Evolutionary conservation across 2,329 filamentous ascomycete genomes (phyloP).

Genomic region (Cladophialophora psammophila): DNA sequence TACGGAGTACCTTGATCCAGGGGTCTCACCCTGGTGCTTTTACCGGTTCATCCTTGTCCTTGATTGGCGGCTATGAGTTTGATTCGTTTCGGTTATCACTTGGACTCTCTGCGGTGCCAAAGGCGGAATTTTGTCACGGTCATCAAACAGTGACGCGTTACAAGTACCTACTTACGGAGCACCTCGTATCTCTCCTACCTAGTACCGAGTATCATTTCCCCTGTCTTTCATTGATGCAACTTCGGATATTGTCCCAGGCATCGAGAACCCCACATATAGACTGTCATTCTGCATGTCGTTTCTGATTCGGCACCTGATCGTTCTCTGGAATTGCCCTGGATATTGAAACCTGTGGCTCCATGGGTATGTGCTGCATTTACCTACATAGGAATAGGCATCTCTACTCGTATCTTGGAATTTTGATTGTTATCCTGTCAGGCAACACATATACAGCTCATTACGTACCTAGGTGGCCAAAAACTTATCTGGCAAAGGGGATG

Average conservation of each 20-base stretch:
- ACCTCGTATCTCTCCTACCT: not conserved
- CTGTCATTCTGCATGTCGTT: not conserved
- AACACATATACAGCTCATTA: no score
- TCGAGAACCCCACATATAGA: slow-evolving; percentile 6
- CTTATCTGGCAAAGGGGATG: no score
- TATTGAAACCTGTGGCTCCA: not conserved
- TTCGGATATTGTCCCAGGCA: slow-evolving; percentile 17
- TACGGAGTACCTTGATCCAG: not conserved
- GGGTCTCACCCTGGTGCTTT: not conserved
- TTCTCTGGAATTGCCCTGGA: not conserved
- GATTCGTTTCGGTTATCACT: slow-evolving; percentile 14
- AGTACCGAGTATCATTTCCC: not conserved
- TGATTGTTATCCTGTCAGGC: no score
- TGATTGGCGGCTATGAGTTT: slow-evolving; percentile 16
- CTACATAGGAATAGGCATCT: not conserved
- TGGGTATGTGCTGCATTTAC: not conserved
- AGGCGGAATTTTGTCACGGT: not conserved
- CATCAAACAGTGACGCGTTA: slow-evolving; percentile 4
- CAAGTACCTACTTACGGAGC: not conserved
- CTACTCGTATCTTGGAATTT: not conserved
- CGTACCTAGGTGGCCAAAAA: no score
- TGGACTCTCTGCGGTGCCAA: not conserved
- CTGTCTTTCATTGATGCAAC: slow-evolving; percentile 7
- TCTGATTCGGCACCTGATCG: not conserved
- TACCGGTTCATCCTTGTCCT: slow-evolving; percentile 14